phyloP scores from a whole-genome alignment of 2,329 filamentous ascomycete species.

The Emmonsiellopsis sp. region DNA sequence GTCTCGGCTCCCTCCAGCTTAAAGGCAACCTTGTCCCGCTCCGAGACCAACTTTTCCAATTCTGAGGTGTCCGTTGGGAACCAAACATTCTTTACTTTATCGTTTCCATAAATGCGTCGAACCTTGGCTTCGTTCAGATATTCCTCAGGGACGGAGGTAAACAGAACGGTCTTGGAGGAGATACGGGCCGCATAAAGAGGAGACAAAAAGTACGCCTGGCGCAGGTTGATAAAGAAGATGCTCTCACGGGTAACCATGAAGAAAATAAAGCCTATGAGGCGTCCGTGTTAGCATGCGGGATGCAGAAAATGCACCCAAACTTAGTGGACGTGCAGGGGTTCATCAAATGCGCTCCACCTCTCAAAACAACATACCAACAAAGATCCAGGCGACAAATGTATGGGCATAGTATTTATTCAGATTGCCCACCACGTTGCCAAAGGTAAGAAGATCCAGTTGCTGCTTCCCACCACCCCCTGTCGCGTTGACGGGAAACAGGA shows the following conservation, averaged over 20 bases:
- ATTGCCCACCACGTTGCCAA: slow-evolving; percentile 60
- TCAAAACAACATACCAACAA: slow-evolving; percentile 45
- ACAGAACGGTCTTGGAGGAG: slow-evolving; percentile 82
- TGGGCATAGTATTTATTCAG: slow-evolving; percentile 72
- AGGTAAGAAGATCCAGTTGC: slow-evolving; percentile 69
- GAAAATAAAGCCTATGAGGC: slow-evolving; percentile 60
- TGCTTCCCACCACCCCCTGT: slow-evolving; percentile 59
- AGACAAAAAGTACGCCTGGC: slow-evolving; percentile 83
- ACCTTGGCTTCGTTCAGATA: slow-evolving; percentile 72
- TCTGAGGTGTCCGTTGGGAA: slow-evolving; percentile 67
- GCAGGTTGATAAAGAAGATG: slow-evolving; percentile 85
- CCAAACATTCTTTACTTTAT: slow-evolving; percentile 75
- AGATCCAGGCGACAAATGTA: slow-evolving; percentile 69
- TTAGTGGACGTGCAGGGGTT: not conserved
- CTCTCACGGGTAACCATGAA: slow-evolving; percentile 79
- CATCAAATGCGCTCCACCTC: not conserved
- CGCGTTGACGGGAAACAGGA: slow-evolving; percentile 79
- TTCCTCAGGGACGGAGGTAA: slow-evolving; percentile 69
- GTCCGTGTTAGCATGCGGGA: not conserved
- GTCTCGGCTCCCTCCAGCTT: slow-evolving; percentile 81
- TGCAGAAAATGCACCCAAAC: not conserved
- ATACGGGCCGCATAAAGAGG: slow-evolving; percentile 75
- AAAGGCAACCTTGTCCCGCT: slow-evolving; percentile 70
- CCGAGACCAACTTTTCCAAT: slow-evolving; percentile 69
- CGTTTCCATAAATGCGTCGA: slow-evolving; percentile 66